These are phyloP conservation scores for Colletotrichum sp. DNA, from an alignment of 2,329 filamentous ascomycete species.

Conservation along the genomic window DNA sequence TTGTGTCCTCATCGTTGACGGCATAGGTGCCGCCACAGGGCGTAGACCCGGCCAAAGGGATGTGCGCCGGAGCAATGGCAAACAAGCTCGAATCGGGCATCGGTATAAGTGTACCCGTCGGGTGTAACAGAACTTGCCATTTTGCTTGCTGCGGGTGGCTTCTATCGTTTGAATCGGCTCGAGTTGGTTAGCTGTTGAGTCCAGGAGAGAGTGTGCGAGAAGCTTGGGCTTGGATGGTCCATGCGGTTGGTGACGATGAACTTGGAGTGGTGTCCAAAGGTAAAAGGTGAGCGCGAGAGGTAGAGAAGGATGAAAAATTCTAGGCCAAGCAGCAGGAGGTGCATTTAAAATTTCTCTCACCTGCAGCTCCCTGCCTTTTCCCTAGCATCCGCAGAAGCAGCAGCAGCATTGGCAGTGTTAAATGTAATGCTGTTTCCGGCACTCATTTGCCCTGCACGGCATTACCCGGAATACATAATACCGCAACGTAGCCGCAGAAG, in stretches of 20 bases:
- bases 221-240: background rate
- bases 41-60: background rate
- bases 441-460: background rate
- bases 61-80: background rate
- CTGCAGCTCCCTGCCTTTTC: background rate
- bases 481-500: background rate
- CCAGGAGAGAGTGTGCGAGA: background rate
- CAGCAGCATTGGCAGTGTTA: background rate
- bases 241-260: background rate
- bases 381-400: background rate
- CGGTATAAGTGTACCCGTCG: background rate
- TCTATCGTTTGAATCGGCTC: background rate
- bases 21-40: background rate
- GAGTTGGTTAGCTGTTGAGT: background rate
- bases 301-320: background rate
- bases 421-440: background rate
- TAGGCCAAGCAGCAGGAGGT: background rate
- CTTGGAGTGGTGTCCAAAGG: background rate
- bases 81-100: background rate
- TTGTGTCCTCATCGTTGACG: background rate
- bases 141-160: background rate
- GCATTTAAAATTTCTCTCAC: background rate
- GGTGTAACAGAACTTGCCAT: background rate
- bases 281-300: background rate
- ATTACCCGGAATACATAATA: background rate